Evolutionary conservation across 768 basidiomycete genomes (phyloP).

Genomic region (Suillus decipiens): DNA sequence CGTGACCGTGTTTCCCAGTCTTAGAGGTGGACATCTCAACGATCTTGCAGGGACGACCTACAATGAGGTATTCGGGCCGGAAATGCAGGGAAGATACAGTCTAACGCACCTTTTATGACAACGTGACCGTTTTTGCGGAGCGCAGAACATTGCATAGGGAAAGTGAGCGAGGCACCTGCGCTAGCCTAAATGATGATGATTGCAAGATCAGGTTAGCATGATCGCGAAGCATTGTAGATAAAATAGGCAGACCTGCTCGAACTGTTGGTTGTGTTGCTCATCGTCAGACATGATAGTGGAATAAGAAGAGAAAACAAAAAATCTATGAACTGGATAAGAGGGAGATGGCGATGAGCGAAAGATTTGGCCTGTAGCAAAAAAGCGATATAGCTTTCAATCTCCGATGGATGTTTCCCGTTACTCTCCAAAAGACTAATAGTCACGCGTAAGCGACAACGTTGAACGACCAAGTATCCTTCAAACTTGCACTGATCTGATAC

Average conservation of each 20-base stretch:
- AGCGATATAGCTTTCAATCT: constrained; percentile 39
- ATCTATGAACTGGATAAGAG: constrained; percentile 31
- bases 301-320: constrained; percentile 19
- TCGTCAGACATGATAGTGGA: constrained; percentile 79
- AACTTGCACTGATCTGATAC: constrained; percentile 2
- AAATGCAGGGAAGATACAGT: background rate
- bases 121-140: constrained; percentile 93
- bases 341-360: constrained; percentile 19
- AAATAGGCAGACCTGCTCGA: constrained; percentile 66
- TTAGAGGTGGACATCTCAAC: constrained; percentile 99
- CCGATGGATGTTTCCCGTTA: constrained; percentile 30
- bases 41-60: constrained; percentile 96
- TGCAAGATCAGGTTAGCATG: constrained; percentile 19
- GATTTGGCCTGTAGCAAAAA: constrained; percentile 17
- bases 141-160: constrained; percentile 94
- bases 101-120: constrained; percentile 79
- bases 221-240: constrained; percentile 13
- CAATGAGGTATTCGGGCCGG: constrained; percentile 11
- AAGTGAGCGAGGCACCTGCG: constrained; percentile 78
- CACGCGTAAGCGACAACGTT: background rate
- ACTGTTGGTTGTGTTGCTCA: constrained; percentile 82
- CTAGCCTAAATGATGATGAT: constrained; percentile 47
- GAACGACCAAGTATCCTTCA: background rate
- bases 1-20: constrained; percentile 99
- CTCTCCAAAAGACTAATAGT: background rate